phyloP scores from a whole-genome alignment of 192 early-diverging fungal genomes.

The Gigaspora rosea region DNA sequence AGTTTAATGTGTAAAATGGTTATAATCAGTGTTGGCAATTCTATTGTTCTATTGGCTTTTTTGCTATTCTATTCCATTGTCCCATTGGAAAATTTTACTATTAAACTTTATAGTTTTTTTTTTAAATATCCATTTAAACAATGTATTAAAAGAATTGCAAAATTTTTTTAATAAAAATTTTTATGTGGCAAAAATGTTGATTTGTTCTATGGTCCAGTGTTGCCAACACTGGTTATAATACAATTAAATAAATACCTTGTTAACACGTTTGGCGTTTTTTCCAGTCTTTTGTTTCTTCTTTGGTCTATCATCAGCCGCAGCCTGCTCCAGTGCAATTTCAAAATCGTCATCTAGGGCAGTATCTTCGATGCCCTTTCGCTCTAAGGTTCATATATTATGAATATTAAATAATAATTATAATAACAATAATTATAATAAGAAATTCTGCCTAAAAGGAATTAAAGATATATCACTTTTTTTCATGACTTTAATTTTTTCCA shows the following conservation, averaged over 20 bases:
- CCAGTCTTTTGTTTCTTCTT: conserved; percentile 7
- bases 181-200: too few species aligned
- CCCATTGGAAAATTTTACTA: too few species aligned
- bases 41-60: too few species aligned
- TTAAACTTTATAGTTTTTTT: not conserved
- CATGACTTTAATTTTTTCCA: conserved; percentile 89
- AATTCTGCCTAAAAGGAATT: not conserved
- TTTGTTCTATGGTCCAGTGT: too few species aligned
- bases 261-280: conserved; percentile 1
- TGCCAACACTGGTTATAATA: not conserved
- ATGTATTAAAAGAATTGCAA: conserved; percentile 9
- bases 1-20: too few species aligned
- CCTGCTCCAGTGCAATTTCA: conserved; percentile 66
- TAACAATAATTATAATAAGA: not conserved
- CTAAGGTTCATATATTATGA: conserved; percentile 30
- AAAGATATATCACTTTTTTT: conserved; percentile 71
- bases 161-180: not conserved
- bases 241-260: conserved; percentile 32
- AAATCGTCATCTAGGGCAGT: conserved; percentile 65
- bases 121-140: conserved; percentile 8
- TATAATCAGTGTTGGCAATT: too few species aligned
- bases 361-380: conserved; percentile 55
- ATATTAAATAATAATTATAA: not conserved
- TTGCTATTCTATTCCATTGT: too few species aligned
- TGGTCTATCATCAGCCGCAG: conserved; percentile 23